These are phyloP conservation scores for Skeletonema menzelii DNA, from an alignment of 108 stramenopile genomes.

Conservation along the genomic window DNA sequence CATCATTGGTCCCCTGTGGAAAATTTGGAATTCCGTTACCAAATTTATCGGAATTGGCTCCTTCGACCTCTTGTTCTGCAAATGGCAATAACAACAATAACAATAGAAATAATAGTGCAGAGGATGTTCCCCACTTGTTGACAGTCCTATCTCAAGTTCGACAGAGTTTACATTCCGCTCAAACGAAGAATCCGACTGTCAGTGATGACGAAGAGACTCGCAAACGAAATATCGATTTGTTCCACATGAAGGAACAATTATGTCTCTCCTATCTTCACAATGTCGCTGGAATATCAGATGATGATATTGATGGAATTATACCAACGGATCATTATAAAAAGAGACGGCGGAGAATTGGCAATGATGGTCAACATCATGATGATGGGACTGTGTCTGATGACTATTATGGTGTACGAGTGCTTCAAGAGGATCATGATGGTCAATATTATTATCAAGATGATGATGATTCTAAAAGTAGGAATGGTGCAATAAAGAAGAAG, in stretches of 20 bases:
- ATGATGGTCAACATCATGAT: not conserved
- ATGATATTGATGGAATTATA: conserved; percentile 12
- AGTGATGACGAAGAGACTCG: conserved; percentile 2
- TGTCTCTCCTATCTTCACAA: conserved; percentile 47
- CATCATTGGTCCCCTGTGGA: conserved; percentile 5
- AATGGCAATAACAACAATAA: not conserved
- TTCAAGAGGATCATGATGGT: not conserved
- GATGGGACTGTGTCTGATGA: conserved; percentile 10
- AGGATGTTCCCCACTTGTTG: conserved; percentile 63
- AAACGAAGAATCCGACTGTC: not conserved
- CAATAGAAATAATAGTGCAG: conserved; percentile 2
- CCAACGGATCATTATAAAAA: not conserved
- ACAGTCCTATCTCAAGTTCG: conserved; percentile 50
- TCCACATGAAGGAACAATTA: conserved; percentile 66
- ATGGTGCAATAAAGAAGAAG: too few relatives aligned
- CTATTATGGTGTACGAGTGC: conserved; percentile 32
- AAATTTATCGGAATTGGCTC: conserved; percentile 31
- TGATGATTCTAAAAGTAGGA: not conserved
- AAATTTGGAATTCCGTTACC: conserved; percentile 31
- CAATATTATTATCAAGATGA: not conserved
- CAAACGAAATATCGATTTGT: conserved; percentile 28
- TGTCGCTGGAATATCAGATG: conserved; percentile 33
- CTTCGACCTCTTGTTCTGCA: conserved; percentile 12
- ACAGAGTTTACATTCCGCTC: conserved; percentile 16
- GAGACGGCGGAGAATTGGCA: conserved; percentile 9